Percentiles rank a stretch among this genome's conserved stretches.
Conservation (phyloP, 2,329 filamentous ascomycete genomes). For the Ophiostoma fasciatum region DNA sequence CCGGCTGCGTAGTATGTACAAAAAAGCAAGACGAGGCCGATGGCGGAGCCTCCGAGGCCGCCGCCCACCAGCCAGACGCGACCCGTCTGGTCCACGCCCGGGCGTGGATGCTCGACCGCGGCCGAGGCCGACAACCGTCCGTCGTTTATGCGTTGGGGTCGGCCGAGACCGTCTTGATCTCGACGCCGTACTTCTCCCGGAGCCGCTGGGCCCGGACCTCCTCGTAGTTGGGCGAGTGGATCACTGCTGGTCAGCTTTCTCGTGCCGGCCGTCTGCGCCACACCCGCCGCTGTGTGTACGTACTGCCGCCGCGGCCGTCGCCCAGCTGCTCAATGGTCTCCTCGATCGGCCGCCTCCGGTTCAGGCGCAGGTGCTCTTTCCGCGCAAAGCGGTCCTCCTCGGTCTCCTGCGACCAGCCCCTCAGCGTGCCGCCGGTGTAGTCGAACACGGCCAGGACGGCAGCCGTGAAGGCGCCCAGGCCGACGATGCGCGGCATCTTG, state of each 20-base stretch:
- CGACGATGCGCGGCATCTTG: conserved; percentile 55
- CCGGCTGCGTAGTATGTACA: conserved; percentile 6
- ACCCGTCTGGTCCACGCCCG: too few relatives aligned
- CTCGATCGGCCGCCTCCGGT: conserved; percentile 57
- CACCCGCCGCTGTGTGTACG: neutral
- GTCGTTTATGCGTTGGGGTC: conserved; percentile 19
- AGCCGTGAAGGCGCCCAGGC: conserved; percentile 45
- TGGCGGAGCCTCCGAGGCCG: too few relatives aligned
- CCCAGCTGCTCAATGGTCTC: conserved; percentile 72
- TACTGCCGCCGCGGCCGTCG: conserved; percentile 60
- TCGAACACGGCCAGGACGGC: conserved; percentile 48
- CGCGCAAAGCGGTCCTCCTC: conserved; percentile 57
- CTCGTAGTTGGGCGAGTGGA: conserved; percentile 67
- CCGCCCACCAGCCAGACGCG: too few relatives aligned
- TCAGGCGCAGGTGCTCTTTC: conserved; percentile 60
- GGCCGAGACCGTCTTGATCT: conserved; percentile 53
- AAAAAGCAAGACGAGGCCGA: conserved; percentile 2
- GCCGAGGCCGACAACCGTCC: too few relatives aligned
- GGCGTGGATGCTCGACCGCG: too few relatives aligned
- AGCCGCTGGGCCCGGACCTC: conserved; percentile 70
- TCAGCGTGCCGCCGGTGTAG: conserved; percentile 49
- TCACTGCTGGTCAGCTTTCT: conserved; percentile 38
- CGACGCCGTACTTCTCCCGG: conserved; percentile 76
- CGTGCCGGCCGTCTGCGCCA: neutral
- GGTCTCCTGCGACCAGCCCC: conserved; percentile 28